Conservation (phyloP, 1,139 yeast genomes). For the Zygosaccharomyces pseudobailii region DNA sequence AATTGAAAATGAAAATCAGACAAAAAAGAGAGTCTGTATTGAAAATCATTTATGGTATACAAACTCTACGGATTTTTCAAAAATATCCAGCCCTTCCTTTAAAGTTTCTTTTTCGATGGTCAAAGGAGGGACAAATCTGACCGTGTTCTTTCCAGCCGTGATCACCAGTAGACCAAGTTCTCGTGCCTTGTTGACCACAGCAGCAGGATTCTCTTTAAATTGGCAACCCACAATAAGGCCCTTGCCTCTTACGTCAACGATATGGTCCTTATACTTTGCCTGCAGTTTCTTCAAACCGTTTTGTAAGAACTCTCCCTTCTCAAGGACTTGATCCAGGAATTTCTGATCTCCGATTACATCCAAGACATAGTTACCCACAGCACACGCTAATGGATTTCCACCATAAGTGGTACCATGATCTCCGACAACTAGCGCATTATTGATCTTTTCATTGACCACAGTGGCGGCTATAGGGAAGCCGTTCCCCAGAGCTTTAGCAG, state of each 20-base stretch:
- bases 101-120: conserved; percentile 70
- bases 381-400: conserved; percentile 89
- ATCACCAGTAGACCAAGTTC: conserved; percentile 77
- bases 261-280: conserved; percentile 52
- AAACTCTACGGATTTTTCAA: conserved; percentile 48
- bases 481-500: conserved; percentile 95
- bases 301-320: conserved; percentile 52
- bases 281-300: conserved; percentile 49
- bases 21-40: neutral
- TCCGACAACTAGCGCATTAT: conserved; percentile 69
- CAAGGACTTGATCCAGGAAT: conserved; percentile 55
- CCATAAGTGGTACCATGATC: conserved; percentile 99
- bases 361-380: conserved; percentile 73
- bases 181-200: conserved; percentile 62
- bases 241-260: conserved; percentile 72
- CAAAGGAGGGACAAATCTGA: conserved; percentile 89
- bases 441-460: conserved; percentile 75
- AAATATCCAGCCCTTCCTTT: conserved; percentile 62
- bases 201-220: conserved; percentile 60
- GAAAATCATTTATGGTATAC: conserved; percentile 23
- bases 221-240: conserved; percentile 86
- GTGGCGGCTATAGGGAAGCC: conserved; percentile 98
- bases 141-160: conserved; percentile 86
- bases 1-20: neutral
- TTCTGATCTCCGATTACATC: conserved; percentile 56